Conservation (phyloP, 345 rosid species). For the Salix arbutifolia region DNA sequence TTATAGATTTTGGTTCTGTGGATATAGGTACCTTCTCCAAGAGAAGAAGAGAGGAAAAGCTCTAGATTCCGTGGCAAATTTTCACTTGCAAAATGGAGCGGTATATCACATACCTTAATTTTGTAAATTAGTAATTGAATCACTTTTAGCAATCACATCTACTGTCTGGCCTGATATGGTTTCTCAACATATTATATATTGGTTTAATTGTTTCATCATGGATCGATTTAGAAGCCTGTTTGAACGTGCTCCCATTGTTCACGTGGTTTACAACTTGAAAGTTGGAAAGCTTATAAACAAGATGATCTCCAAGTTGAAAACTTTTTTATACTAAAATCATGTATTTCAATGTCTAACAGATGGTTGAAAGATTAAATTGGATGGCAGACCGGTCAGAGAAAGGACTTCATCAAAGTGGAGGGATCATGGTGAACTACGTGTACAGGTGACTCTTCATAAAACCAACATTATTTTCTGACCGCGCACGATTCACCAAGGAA, state of each 20-base stretch:
- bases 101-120: slow-evolving; percentile 35
- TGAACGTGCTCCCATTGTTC: background rate
- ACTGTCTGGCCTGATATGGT: background rate
- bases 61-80: slow-evolving; percentile 90
- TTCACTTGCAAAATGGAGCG: slow-evolving; percentile 97
- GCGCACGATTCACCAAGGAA: background rate
- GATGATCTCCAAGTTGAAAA: slow-evolving; percentile 2
- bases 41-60: slow-evolving; percentile 98
- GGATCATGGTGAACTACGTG: slow-evolving; percentile 86
- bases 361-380: slow-evolving; percentile 94
- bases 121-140: background rate
- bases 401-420: slow-evolving; percentile 67
- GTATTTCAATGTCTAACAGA: slow-evolving; percentile 36
- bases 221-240: background rate
- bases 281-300: background rate
- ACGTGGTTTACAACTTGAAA: background rate
- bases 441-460: slow-evolving; percentile 56
- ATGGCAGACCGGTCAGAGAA: slow-evolving; percentile 82
- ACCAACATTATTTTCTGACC: background rate
- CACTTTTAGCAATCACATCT: background rate
- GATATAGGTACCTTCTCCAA: slow-evolving; percentile 67
- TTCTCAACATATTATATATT: background rate
- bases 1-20: slow-evolving; percentile 8
- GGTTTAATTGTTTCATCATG: background rate
- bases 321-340: background rate